Conservation (phyloP, 352 stramenopile species). For the Globisporangium alternatum region DNA sequence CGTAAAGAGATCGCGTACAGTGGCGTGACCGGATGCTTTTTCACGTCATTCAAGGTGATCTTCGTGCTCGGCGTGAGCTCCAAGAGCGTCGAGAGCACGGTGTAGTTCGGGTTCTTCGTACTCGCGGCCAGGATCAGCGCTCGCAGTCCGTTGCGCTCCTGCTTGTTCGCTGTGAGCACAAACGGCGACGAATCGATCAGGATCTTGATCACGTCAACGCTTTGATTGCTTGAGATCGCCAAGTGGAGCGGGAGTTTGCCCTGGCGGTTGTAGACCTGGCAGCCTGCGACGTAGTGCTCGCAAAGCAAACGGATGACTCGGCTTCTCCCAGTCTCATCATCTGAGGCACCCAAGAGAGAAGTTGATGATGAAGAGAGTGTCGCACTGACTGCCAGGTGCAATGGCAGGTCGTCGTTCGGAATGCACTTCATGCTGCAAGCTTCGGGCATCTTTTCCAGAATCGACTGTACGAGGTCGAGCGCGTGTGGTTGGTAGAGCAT, state of each 20-base stretch:
- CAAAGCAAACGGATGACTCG: constrained; percentile 22
- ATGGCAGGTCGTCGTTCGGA: constrained; percentile 36
- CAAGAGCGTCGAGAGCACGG: constrained; percentile 35
- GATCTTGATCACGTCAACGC: constrained; percentile 20
- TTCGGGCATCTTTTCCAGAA: constrained; percentile 32
- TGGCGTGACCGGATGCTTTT: constrained; percentile 30
- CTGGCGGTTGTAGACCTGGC: constrained; percentile 44
- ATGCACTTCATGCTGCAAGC: constrained; percentile 24
- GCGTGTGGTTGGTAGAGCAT: constrained; percentile 38
- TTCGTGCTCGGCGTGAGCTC: constrained; percentile 30
- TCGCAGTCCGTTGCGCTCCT: constrained; percentile 38
- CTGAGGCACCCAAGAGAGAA: neutral
- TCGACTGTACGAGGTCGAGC: constrained; percentile 24
- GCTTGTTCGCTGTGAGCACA: constrained; percentile 22
- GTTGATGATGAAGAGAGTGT: neutral
- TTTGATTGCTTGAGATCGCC: constrained; percentile 29
- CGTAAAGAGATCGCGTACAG: constrained; percentile 48
- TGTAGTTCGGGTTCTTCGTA: constrained; percentile 23
- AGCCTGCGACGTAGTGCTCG: constrained; percentile 25
- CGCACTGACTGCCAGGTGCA: constrained; percentile 42
- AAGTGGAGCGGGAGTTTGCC: constrained; percentile 47
- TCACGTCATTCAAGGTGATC: neutral
- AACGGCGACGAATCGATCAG: constrained; percentile 36
- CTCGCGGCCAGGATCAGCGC: constrained; percentile 47
- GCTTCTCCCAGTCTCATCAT: neutral